Evolutionary conservation across 768 basidiomycete genomes (phyloP), one percentile per base, ranked within the genome.

Genomic region (Candolleomyces efflorescens): DNA sequence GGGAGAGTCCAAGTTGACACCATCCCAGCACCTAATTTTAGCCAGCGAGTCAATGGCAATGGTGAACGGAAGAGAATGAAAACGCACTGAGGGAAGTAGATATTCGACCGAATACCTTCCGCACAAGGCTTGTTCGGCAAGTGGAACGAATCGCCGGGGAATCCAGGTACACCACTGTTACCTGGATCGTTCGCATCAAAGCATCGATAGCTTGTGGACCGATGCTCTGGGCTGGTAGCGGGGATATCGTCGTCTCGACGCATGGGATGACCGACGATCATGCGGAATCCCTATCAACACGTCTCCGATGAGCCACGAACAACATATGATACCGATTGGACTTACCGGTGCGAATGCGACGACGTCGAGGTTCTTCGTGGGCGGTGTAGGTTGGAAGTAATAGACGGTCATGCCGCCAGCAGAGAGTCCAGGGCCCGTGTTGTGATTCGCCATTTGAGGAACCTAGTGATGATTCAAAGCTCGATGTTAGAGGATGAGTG

Each of bases 371-470:
- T 50, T 50, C 51, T 53, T 53, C 5, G 37, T 53, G 17, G 37
- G 51, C 13, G 37, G 26, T 50, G 23, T 13, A 9, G 51, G 51
- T 24, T 53, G 51, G n/a, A 53, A 53, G 37, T 53, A 53, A 36
- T 53, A 53, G 12, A 53, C 20, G 3, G 51, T 53, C 51, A 53
- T 53, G 4, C 51, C 51, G n/a, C 51, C 51, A 13, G 32, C 51
- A 39, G 38, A 37, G 3, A 53, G 3, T 37, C 51, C 51, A 17
- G 51, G 51, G 15, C 51, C 51, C 0, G 51, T 53, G 26, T 36
- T 36, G 37, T 53, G 51, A 36, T 53, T 53, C 2, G 51, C 51
- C 51, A 53, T 53, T 38, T 53, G 51, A 13, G 51, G 51, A 9
- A 53, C 51, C 51, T 53, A 53, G 13, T 6, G 20, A 13, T 12